These are phyloP conservation scores for Paecilomyces dactylethromorphus DNA, from an alignment of 2,329 filamentous ascomycete species.

Conservation along the genomic window DNA sequence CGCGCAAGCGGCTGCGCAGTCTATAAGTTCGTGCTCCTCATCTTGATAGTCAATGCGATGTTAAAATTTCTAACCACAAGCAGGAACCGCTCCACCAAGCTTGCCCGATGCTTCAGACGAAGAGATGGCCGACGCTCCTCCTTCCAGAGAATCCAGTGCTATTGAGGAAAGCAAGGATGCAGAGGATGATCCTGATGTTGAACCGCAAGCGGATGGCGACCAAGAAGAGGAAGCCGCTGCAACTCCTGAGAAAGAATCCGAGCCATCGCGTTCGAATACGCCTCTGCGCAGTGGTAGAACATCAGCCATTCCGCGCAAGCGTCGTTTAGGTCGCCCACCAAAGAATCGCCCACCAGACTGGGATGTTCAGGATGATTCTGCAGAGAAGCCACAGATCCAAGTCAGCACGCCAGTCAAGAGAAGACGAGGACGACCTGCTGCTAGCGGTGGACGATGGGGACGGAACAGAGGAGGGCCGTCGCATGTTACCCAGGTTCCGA, in stretches of 20 bases:
- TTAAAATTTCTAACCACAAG: constrained; percentile 9
- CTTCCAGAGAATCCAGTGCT: constrained; percentile 24
- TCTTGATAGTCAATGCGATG: not conserved
- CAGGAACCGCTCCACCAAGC: constrained; percentile 36
- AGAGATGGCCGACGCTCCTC: constrained; percentile 35
- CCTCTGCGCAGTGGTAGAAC: constrained; percentile 43
- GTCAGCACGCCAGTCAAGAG: constrained; percentile 48
- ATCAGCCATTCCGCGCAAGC: constrained; percentile 60
- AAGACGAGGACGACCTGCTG: constrained; percentile 51
- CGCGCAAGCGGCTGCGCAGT: constrained; percentile 42
- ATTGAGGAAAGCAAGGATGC: constrained; percentile 27
- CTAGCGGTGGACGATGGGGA: constrained; percentile 63
- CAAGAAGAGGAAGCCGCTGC: constrained; percentile 39
- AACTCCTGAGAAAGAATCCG: constrained; percentile 34
- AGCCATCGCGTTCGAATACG: constrained; percentile 44
- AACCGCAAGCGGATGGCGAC: constrained; percentile 24
- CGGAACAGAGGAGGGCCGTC: constrained; percentile 64
- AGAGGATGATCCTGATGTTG: constrained; percentile 20
- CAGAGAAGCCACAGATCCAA: constrained; percentile 36
- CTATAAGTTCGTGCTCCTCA: constrained; percentile 30
- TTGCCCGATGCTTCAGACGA: constrained; percentile 40
- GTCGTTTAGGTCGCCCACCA: constrained; percentile 73
- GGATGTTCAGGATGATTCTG: constrained; percentile 53
- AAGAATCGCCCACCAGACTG: constrained; percentile 79
- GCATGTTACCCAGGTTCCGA: constrained; percentile 73